Conservation (phyloP, 257 asterid genomes). For the Lantana camara region DNA sequence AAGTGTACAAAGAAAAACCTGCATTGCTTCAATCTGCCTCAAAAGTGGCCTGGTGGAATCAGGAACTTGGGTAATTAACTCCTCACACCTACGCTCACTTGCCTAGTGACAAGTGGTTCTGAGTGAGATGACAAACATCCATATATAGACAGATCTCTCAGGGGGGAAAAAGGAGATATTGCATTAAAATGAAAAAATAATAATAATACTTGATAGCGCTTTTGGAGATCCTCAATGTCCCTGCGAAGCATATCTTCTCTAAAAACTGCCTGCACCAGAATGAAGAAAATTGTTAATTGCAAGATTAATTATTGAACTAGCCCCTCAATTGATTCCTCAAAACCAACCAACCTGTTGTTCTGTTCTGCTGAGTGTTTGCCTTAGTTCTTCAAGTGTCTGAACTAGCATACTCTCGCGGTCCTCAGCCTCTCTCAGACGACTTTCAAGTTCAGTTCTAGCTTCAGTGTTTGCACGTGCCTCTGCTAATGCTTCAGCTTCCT, state of each 20-base stretch:
- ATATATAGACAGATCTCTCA: slow-evolving; percentile 28
- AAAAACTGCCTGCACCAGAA: slow-evolving; percentile 73
- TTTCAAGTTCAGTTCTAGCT: slow-evolving; percentile 94
- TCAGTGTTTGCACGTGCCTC: slow-evolving; percentile 91
- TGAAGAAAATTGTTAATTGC: slow-evolving; percentile 25
- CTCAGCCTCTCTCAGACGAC: slow-evolving; percentile 46
- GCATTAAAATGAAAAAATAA: slow-evolving; percentile 16
- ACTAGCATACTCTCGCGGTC: slow-evolving; percentile 46
- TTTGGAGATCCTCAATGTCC: slow-evolving; percentile 97
- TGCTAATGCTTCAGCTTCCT: slow-evolving; percentile 96
- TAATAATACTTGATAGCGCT: slow-evolving; percentile 90
- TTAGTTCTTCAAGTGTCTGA: slow-evolving; percentile 44
- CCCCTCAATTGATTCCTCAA: slow-evolving; percentile 26
- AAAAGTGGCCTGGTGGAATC: slow-evolving; percentile 90
- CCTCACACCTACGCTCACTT: slow-evolving; percentile 97
- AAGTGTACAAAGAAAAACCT: slow-evolving; percentile 46
- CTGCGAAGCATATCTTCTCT: slow-evolving; percentile 95
- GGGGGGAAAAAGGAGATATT: neutral
- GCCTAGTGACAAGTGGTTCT: slow-evolving; percentile 53
- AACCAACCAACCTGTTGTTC: slow-evolving; percentile 79
- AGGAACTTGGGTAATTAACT: slow-evolving; percentile 84
- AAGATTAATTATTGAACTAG: slow-evolving; percentile 20
- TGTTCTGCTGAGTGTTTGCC: slow-evolving; percentile 46
- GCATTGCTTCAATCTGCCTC: slow-evolving; percentile 87
- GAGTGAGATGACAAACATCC: slow-evolving; percentile 27